Conservation (phyloP, 345 rosid species). For the Orychophragmus violaceus region DNA sequence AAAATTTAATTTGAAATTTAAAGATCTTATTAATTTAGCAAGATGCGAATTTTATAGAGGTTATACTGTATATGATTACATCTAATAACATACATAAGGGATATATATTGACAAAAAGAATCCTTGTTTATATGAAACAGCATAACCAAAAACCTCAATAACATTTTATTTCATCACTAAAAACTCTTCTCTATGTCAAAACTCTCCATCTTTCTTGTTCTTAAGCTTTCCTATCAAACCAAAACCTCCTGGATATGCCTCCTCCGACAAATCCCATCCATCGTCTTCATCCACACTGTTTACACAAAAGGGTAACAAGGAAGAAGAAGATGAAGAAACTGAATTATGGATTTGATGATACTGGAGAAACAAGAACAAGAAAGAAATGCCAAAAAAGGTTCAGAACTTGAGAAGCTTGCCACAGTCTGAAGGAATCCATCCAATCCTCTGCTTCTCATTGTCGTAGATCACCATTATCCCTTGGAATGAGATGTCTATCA, state of each 20-base stretch:
- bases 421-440: constrained; percentile 63
- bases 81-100: not conserved
- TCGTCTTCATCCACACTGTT: constrained; percentile 46
- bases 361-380: constrained; percentile 1
- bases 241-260: constrained; percentile 36
- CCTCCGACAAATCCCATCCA: constrained; percentile 33
- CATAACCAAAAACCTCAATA: constrained; percentile 27
- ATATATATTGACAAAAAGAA: not conserved
- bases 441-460: constrained; percentile 63
- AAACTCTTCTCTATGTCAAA: constrained; percentile 12
- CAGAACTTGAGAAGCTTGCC: constrained; percentile 56
- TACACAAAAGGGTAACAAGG: constrained; percentile 5
- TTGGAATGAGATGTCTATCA: constrained; percentile 54
- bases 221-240: constrained; percentile 32
- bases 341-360: not conserved
- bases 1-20: no score
- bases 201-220: constrained; percentile 26
- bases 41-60: no score
- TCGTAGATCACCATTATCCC: constrained; percentile 68
- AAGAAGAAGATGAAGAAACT: constrained; percentile 19
- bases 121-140: constrained; percentile 11
- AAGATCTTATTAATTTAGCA: no score
- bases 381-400: constrained; percentile 24
- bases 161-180: not conserved
- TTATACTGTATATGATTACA: no score